A percentile compares a stretch with the other conserved stretches of the same genome.
phyloP scores from a whole-genome alignment of 2,329 filamentous ascomycete genomes.

The Tolypocladium paradoxum region DNA sequence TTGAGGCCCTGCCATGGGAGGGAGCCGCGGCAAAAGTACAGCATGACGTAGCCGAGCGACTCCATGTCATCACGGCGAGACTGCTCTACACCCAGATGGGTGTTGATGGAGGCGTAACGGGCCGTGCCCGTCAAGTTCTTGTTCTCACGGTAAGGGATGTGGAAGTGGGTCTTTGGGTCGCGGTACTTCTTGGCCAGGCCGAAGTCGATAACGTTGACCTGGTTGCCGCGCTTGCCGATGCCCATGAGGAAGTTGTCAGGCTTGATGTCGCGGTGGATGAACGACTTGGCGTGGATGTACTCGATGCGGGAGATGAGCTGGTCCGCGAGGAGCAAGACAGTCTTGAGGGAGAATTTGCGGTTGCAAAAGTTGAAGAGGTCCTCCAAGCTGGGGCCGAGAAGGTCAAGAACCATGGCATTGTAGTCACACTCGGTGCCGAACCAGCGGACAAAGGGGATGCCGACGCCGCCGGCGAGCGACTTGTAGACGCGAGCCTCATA shows the following conservation, averaged over 20 bases:
- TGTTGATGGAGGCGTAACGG: slow-evolving; percentile 98
- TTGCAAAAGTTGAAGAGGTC: slow-evolving; percentile 99
- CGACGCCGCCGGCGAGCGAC: slow-evolving; percentile 86
- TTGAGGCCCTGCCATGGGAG: slow-evolving; percentile 98
- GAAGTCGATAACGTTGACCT: slow-evolving; percentile 99
- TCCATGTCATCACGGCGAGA: slow-evolving; percentile 99
- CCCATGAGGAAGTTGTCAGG: slow-evolving; percentile 99
- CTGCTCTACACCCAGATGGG: slow-evolving; percentile 95
- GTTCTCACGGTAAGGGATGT: slow-evolving; percentile 99
- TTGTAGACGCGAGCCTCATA: slow-evolving; percentile 95
- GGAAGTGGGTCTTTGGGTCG: slow-evolving; percentile 98
- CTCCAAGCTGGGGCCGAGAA: slow-evolving; percentile 89
- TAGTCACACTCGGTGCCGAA: slow-evolving; percentile 99
- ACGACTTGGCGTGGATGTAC: slow-evolving; percentile 99
- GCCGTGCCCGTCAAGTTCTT: slow-evolving; percentile 99
- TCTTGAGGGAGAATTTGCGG: slow-evolving; percentile 98
- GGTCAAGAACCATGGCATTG: slow-evolving; percentile 98
- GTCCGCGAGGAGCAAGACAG: slow-evolving; percentile 88
- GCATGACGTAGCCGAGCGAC: slow-evolving; percentile 97
- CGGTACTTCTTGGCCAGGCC: slow-evolving; percentile 99
- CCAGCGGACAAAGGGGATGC: slow-evolving; percentile 98
- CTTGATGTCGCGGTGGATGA: slow-evolving; percentile 99
- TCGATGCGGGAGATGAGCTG: slow-evolving; percentile 98
- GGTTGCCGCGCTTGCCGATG: slow-evolving; percentile 97
- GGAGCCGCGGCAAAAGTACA: slow-evolving; percentile 98